Base-by-base conservation (phyloP, 208 protist species). In the Crithidia sp. region DNA sequence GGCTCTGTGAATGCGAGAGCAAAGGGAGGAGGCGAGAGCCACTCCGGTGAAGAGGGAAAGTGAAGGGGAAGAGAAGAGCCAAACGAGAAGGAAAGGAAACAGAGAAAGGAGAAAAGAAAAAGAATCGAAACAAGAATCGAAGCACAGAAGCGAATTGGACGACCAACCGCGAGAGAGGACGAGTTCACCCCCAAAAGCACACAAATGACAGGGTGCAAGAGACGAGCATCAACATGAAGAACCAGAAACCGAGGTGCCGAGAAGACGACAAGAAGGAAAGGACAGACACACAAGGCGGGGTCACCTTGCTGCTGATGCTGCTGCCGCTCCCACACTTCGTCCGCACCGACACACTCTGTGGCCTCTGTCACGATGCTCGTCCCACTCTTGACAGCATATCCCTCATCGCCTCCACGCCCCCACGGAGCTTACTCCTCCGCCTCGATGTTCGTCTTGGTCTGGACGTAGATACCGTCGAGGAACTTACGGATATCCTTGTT, bases 401-500 rank as follows among this genome's bases (percentile, higher is more conserved):
- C 14, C 14, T 55, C 50, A 19, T 55, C 50, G 50, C 6, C 16
- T 55, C 50, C 12, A 19, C 14, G 16, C n/a, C 19, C 45, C 92
- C 60, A 95, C 94, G 41, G 84, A 74, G 13, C 59, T 55, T 86
- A 89, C 62, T 93, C 87, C 3, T 85, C 84, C 19, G 71, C 87
- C 59, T 91, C 81, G 57, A 98, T 81, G 86, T 92, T 90, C 62
- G 93, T 93, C 88, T 98, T 99, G 60, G 98, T 96, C 83, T 93
- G 94, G 40, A 99, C 98, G 85, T 99, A 99, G 84, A 99, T 97
- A 95, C 99, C 99, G 88, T 99, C 99, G 12, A 99, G 86, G 98
- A 99, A 99, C 97, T 99, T 99, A 92, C 99, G 97, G 89, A 99
- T 99, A 99, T 99, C 99, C 94, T 99, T 99, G 71, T 98, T 95